Conservation (phyloP, 1,139 yeast genomes). For the Magnusiomyces clavatus region DNA sequence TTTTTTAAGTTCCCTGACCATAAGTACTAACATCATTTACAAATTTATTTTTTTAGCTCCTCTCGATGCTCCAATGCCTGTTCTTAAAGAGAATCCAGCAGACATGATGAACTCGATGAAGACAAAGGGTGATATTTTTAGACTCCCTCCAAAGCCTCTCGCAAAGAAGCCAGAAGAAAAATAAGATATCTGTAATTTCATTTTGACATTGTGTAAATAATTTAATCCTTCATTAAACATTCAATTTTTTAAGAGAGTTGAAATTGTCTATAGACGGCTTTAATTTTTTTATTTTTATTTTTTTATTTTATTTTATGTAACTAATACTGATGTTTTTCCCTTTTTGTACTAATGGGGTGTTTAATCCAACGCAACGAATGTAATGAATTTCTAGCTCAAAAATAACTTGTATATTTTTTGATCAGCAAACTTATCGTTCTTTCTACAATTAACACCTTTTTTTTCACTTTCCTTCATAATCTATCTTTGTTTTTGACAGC, state of each 20-base stretch:
- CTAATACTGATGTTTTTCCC: too few relatives aligned
- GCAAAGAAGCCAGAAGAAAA: background rate
- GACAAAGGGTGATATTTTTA: conserved; percentile 35
- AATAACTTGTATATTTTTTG: too few relatives aligned
- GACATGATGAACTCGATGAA: conserved; percentile 32
- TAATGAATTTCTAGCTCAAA: too few relatives aligned
- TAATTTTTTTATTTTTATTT: too few relatives aligned
- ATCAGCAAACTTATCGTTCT: background rate
- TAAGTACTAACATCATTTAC: background rate
- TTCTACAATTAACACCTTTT: background rate
- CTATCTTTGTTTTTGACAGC: background rate
- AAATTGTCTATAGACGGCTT: too few relatives aligned
- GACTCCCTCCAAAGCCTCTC: conserved; percentile 25
- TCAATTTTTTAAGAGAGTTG: too few relatives aligned
- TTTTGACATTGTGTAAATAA: background rate
- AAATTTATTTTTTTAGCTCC: conserved; percentile 20
- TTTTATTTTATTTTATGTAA: too few relatives aligned
- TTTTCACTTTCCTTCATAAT: background rate
- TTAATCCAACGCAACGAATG: background rate
- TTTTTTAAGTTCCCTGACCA: conserved; percentile 2
- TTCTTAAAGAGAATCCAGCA: conserved; percentile 23
- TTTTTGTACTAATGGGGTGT: too few relatives aligned
- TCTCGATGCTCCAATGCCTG: conserved; percentile 31
- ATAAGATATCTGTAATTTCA: background rate
- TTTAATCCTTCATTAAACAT: too few relatives aligned